These are phyloP conservation scores for Dipteronia sinensis DNA, from an alignment of 345 rosid genomes.

Conservation along the genomic window DNA sequence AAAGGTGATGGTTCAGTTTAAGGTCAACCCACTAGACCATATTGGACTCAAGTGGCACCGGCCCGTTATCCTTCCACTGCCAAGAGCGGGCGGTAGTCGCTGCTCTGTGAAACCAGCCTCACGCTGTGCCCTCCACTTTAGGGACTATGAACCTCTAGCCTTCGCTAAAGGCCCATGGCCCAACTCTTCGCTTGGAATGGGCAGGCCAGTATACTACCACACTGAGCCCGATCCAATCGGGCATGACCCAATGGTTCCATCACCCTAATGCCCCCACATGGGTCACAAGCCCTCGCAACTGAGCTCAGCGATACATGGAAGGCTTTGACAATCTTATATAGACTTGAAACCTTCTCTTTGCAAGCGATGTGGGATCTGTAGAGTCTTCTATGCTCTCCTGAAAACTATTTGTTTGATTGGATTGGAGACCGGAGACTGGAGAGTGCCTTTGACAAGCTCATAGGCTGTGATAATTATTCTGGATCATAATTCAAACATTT, in stretches of 20 bases:
- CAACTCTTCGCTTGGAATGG: neutral
- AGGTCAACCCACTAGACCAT: neutral
- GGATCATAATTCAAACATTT: no score
- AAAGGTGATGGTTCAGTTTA: no score
- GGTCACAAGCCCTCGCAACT: neutral
- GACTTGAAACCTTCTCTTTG: no score
- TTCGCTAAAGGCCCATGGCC: neutral
- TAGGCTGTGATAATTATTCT: no score
- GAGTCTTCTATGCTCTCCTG: no score
- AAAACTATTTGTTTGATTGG: no score
- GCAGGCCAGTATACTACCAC: neutral
- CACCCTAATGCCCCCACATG: neutral
- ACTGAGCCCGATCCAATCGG: neutral
- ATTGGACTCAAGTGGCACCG: neutral
- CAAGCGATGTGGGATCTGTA: no score
- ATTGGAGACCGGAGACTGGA: no score
- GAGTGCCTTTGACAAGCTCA: no score
- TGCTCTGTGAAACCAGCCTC: conserved; percentile 7
- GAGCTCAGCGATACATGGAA: neutral
- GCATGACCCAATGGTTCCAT: neutral
- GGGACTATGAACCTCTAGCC: neutral
- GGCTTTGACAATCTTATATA: no score
- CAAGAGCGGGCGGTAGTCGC: neutral
- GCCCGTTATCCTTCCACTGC: neutral
- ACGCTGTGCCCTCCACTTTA: conserved; percentile 1